These are phyloP conservation scores for Castanea mollissima DNA, from an alignment of 306 rosid genomes.

Conservation along the genomic window DNA sequence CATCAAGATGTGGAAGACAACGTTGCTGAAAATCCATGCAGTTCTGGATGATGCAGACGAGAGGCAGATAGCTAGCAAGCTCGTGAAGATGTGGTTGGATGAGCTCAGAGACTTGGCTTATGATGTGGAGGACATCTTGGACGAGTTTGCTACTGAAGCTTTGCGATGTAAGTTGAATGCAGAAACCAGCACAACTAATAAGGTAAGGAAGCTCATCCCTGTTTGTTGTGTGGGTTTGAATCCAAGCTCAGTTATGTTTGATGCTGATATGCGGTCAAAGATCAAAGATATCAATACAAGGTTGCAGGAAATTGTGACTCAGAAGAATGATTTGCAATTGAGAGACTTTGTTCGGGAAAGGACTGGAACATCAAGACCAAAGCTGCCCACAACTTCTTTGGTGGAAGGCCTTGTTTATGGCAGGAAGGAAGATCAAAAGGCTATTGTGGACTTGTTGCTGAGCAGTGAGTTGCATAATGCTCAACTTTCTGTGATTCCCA, in stretches of 20 bases:
- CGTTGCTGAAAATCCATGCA: neutral
- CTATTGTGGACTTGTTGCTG: neutral
- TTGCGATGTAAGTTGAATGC: neutral
- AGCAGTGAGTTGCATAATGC: neutral
- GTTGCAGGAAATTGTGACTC: neutral
- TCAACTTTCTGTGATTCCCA: neutral
- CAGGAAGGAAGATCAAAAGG: too few relatives aligned
- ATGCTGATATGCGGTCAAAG: neutral
- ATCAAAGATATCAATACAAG: neutral
- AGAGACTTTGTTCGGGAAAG: neutral
- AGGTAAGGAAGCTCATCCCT: neutral
- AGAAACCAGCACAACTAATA: neutral
- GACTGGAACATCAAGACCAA: too few relatives aligned
- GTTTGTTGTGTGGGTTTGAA: neutral
- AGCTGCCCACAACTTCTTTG: too few relatives aligned
- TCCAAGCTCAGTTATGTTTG: neutral
- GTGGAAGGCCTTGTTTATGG: too few relatives aligned
- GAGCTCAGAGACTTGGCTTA: constrained; percentile 18
- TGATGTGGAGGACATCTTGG: constrained; percentile 22
- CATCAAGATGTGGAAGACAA: neutral
- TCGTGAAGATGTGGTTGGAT: constrained; percentile 6
- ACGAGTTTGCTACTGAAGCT: constrained; percentile 4
- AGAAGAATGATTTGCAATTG: neutral
- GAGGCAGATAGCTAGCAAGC: neutral
- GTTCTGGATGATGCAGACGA: neutral